phyloP scores from a whole-genome alignment of 164 flowering plant genomes.

The Umbilicus rupestris region DNA sequence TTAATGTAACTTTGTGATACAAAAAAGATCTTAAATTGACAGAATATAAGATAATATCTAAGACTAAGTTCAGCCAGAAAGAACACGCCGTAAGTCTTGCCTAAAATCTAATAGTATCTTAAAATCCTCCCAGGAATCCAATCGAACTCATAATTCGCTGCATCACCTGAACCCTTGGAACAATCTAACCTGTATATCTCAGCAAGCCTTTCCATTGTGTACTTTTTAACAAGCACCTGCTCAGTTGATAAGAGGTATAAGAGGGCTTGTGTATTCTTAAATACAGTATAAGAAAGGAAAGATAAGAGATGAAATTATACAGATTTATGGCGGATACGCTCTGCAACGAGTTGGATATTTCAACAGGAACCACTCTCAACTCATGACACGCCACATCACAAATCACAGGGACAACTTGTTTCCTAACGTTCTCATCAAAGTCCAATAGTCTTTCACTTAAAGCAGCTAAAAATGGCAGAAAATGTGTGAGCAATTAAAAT shows the following conservation, averaged over 20 bases:
- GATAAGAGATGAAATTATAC: constrained; percentile 23
- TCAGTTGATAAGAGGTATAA: constrained; percentile 12
- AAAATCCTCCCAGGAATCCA: constrained; percentile 93
- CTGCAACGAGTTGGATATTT: constrained; percentile 62
- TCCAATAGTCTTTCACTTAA: constrained; percentile 85
- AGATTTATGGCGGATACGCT: constrained; percentile 93
- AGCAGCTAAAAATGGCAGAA: constrained; percentile 43
- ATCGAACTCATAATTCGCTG: constrained; percentile 28
- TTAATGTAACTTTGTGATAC: too few species aligned
- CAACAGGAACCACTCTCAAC: constrained; percentile 48
- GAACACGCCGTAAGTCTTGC: constrained; percentile 32
- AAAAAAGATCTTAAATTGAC: too few species aligned
- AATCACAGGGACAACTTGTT: constrained; percentile 75
- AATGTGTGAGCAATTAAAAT: constrained; percentile 14
- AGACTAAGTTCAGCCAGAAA: too few species aligned
- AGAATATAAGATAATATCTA: too few species aligned
- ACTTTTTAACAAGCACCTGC: constrained; percentile 74
- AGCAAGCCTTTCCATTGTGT: constrained; percentile 85
- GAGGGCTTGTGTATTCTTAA: neutral
- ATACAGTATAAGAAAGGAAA: neutral
- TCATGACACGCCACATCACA: constrained; percentile 63
- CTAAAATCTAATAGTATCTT: constrained; percentile 89
- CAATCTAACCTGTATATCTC: constrained; percentile 60
- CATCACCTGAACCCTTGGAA: constrained; percentile 31
- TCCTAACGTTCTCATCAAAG: constrained; percentile 84